These are phyloP conservation scores for Allium sativum DNA, from an alignment of 106 monocot species.

Conservation along the genomic window DNA sequence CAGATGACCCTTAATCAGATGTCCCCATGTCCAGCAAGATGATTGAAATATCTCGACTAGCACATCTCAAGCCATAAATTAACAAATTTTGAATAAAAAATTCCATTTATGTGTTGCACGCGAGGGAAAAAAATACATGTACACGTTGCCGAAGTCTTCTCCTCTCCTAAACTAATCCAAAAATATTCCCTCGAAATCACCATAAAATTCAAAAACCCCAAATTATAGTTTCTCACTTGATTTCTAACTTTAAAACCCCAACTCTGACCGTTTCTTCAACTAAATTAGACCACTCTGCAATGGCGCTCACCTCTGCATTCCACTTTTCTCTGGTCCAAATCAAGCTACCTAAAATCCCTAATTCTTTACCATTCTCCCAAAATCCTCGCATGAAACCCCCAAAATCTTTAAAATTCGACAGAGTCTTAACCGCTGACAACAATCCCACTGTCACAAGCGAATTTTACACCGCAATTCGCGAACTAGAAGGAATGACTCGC, in stretches of 20 bases:
- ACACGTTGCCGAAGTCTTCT: constrained; percentile 3
- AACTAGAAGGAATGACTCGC: constrained; percentile 69
- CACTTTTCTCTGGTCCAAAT: neutral
- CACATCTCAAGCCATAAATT: no score
- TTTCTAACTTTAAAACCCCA: neutral
- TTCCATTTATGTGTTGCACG: no score
- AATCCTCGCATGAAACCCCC: neutral
- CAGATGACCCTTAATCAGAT: no score
- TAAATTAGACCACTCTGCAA: neutral
- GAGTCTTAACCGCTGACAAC: constrained; percentile 22
- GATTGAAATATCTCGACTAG: no score
- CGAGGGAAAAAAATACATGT: no score
- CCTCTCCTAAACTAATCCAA: neutral
- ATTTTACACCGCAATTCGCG: constrained; percentile 62
- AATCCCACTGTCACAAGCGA: constrained; percentile 39
- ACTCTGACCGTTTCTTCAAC: neutral
- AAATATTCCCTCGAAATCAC: neutral
- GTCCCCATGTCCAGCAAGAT: no score
- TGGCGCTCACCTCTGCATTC: constrained; percentile 3
- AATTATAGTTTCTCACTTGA: neutral
- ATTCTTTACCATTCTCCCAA: neutral
- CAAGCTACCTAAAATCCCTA: constrained; percentile 5
- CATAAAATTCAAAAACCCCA: constrained; percentile 1
- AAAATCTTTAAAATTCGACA: constrained; percentile 21
- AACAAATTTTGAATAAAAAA: no score